A percentile compares a stretch with the other conserved stretches of the same genome.
These are phyloP conservation scores for Aspergillus wentii DNA, from an alignment of 495 filamentous ascomycete species.

Conservation along the genomic window DNA sequence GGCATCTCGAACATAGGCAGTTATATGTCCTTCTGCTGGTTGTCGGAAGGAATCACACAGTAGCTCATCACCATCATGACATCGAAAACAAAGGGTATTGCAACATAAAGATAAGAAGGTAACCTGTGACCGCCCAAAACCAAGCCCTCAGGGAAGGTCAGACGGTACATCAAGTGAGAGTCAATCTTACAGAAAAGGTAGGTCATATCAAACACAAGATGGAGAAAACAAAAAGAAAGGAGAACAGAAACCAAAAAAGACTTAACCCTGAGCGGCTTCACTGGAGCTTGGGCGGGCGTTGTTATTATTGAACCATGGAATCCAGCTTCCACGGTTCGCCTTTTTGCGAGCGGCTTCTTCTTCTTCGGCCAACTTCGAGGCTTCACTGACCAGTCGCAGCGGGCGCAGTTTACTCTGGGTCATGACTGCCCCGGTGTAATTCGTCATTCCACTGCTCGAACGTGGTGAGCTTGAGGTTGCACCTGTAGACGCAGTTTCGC, in stretches of 20 bases:
- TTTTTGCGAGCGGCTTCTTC: constrained; percentile 51
- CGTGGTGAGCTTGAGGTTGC: constrained; percentile 52
- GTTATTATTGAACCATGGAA: constrained; percentile 48
- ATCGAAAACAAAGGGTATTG: constrained; percentile 6
- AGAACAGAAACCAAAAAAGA: constrained; percentile 3
- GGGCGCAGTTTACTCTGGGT: constrained; percentile 79
- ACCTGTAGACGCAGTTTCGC: constrained; percentile 41
- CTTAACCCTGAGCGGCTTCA: constrained; percentile 10
- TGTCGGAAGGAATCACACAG: neutral
- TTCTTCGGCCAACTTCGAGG: constrained; percentile 35
- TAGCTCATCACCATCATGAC: neutral
- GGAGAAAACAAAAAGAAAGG: constrained; percentile 2
- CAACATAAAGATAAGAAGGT: constrained; percentile 4
- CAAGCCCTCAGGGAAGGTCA: neutral
- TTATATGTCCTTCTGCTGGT: neutral
- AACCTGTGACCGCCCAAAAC: neutral
- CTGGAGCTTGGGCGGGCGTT: constrained; percentile 17
- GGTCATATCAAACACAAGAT: neutral
- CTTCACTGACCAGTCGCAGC: constrained; percentile 68
- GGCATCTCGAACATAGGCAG: neutral
- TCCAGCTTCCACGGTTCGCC: constrained; percentile 59
- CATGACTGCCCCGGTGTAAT: constrained; percentile 54
- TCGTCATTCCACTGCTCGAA: constrained; percentile 50
- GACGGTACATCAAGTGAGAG: no score
- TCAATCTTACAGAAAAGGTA: no score